Evolutionary conservation across 371 early-diverging fungal species (phyloP).

Genomic region (Saksenaea oblongispora): DNA sequence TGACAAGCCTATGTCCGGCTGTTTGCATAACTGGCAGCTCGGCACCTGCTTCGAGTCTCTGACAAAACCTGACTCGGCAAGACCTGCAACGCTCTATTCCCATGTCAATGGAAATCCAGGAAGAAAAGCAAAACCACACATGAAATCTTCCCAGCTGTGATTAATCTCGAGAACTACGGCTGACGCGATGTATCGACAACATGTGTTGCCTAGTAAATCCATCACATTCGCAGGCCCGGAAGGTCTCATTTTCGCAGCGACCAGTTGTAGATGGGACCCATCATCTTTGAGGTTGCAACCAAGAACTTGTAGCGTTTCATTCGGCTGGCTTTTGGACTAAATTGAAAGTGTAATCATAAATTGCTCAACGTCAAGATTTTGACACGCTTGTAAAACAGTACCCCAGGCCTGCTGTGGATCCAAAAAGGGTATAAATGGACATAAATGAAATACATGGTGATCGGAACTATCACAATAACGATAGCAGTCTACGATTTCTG

Average conservation of each 20-base stretch:
- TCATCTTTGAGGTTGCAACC: constrained; percentile 4
- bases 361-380: neutral
- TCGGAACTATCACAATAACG: constrained; percentile 16
- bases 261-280: constrained; percentile 10
- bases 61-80: constrained; percentile 20
- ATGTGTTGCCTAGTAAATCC: constrained; percentile 14
- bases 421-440: constrained; percentile 12
- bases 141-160: neutral
- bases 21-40: constrained; percentile 12
- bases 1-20: constrained; percentile 19
- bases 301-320: constrained; percentile 13
- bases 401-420: constrained; percentile 13
- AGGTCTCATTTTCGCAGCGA: constrained; percentile 6
- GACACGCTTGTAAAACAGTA: constrained; percentile 1
- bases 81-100: constrained; percentile 11
- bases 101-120: constrained; percentile 9
- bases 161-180: neutral
- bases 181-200: constrained; percentile 5
- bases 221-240: constrained; percentile 12
- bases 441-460: constrained; percentile 10
- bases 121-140: neutral
- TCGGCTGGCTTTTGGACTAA: constrained; percentile 16
- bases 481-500: constrained; percentile 3
- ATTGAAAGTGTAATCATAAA: constrained; percentile 15
- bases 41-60: constrained; percentile 13